A percentile compares a stretch with the other conserved stretches of the same genome.
phyloP scores from a whole-genome alignment of 805 yeast genomes.

The Candida chauliodis region DNA sequence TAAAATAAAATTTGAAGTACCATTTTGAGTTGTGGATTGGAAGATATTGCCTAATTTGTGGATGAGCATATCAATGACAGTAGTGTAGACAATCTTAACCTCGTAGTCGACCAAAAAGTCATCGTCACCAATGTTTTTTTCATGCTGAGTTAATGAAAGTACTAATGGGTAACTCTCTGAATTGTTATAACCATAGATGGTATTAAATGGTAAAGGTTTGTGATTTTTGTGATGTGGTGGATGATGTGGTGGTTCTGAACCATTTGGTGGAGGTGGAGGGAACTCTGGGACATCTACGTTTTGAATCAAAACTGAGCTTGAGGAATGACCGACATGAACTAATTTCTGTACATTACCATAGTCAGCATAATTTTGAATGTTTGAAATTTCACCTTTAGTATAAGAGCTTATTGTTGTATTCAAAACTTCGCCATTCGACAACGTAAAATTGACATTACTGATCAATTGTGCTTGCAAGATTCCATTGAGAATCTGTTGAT shows the following conservation, averaged over 20 bases:
- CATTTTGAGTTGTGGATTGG: constrained; percentile 22
- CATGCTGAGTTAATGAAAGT: constrained; percentile 12
- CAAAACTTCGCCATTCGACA: constrained; percentile 34
- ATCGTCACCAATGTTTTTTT: constrained; percentile 6
- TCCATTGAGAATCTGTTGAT: constrained; percentile 39
- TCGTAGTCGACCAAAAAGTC: constrained; percentile 17
- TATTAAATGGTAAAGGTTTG: constrained; percentile 7
- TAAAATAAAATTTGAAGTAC: constrained; percentile 23
- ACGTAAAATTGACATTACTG: constrained; percentile 33
- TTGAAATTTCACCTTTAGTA: constrained; percentile 31
- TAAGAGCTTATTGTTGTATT: constrained; percentile 24
- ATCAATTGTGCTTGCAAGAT: constrained; percentile 27
- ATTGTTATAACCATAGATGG: constrained; percentile 15
- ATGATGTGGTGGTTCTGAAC: background rate
- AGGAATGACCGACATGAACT: constrained; percentile 20
- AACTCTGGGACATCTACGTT: constrained; percentile 14
- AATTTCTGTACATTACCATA: constrained; percentile 40
- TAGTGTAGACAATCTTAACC: constrained; percentile 17
- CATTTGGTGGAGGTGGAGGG: background rate
- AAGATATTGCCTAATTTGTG: constrained; percentile 14
- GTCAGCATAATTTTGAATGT: constrained; percentile 33
- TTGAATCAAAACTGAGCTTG: constrained; percentile 18
- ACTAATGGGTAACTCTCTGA: constrained; percentile 28
- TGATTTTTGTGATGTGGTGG: constrained; percentile 2
- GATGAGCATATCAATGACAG: constrained; percentile 9